These are phyloP conservation scores for Trametes cinnabarina DNA, from an alignment of 768 basidiomycete species.

Conservation along the genomic window DNA sequence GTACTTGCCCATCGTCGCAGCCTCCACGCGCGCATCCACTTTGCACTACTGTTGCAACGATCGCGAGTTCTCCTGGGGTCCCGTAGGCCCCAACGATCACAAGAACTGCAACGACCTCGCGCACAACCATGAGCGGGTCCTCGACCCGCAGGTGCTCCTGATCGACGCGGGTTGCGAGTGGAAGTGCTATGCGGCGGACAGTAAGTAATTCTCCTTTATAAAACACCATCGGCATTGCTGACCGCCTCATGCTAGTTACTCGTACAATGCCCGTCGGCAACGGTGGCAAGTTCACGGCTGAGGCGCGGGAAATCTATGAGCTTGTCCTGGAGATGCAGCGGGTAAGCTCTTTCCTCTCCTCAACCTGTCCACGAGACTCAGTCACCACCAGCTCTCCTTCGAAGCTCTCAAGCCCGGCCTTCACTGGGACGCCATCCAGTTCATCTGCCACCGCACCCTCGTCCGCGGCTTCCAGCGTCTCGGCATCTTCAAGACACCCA, in stretches of 20 bases:
- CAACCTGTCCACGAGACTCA: neutral
- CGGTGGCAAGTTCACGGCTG: slow-evolving; percentile 81
- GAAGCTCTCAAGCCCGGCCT: slow-evolving; percentile 67
- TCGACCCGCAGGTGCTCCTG: slow-evolving; percentile 72
- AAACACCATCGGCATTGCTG: slow-evolving; percentile 5
- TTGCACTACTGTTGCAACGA: slow-evolving; percentile 96
- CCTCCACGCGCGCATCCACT: slow-evolving; percentile 81
- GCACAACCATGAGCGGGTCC: slow-evolving; percentile 37
- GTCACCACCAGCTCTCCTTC: slow-evolving; percentile 58
- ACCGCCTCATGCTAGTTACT: slow-evolving; percentile 35
- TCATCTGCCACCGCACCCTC: slow-evolving; percentile 79
- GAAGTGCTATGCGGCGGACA: slow-evolving; percentile 64
- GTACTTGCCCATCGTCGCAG: slow-evolving; percentile 91
- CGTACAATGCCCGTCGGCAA: slow-evolving; percentile 94
- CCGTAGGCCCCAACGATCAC: slow-evolving; percentile 54
- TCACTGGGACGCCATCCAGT: slow-evolving; percentile 88
- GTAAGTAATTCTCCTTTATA: slow-evolving; percentile 32
- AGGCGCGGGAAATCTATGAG: slow-evolving; percentile 79
- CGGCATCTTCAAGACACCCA: slow-evolving; percentile 75
- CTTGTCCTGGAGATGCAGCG: slow-evolving; percentile 91
- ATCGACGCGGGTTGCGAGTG: slow-evolving; percentile 97
- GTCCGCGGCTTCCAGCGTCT: slow-evolving; percentile 77
- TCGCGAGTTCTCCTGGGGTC: slow-evolving; percentile 82
- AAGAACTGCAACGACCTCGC: slow-evolving; percentile 50
- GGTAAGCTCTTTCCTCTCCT: slow-evolving; percentile 36